Percentiles rank a stretch among this genome's conserved stretches.
Conservation (phyloP, 129 eudicot genomes). For the Calendula officinalis region DNA sequence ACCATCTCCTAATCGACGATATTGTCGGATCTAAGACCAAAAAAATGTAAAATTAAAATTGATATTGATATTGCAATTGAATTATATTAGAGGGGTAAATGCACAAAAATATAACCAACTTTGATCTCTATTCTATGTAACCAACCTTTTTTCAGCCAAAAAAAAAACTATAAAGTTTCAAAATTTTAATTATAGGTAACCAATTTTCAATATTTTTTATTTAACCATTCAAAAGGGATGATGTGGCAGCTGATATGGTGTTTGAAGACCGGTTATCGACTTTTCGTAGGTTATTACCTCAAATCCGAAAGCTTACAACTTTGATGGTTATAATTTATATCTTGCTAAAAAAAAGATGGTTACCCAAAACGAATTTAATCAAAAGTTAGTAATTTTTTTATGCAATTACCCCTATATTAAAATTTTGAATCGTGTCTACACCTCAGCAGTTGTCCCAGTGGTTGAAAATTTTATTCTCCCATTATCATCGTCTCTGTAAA, state of each 20-base stretch:
- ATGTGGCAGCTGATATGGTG: background rate
- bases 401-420: slow-evolving; percentile 16
- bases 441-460: slow-evolving; percentile 96
- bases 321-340: background rate
- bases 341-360: background rate
- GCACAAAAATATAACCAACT: slow-evolving; percentile 1
- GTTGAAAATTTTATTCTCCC: slow-evolving; percentile 62
- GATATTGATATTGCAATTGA: slow-evolving; percentile 10
- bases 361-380: slow-evolving; percentile 1
- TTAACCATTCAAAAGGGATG: background rate
- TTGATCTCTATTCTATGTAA: background rate
- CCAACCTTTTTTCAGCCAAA: background rate
- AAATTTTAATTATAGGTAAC: background rate
- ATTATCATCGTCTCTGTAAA: slow-evolving; percentile 49
- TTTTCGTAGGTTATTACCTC: background rate
- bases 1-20: slow-evolving; percentile 74
- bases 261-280: background rate
- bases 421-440: slow-evolving; percentile 25
- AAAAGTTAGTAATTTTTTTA: background rate
- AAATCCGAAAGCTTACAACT: background rate
- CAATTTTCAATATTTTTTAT: background rate
- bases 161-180: slow-evolving; percentile 15
- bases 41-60: slow-evolving; percentile 17
- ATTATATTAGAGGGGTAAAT: background rate
- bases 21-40: slow-evolving; percentile 63